phyloP scores from a whole-genome alignment of 2,329 filamentous ascomycete genomes.

The Chaetomium olivaceum region DNA sequence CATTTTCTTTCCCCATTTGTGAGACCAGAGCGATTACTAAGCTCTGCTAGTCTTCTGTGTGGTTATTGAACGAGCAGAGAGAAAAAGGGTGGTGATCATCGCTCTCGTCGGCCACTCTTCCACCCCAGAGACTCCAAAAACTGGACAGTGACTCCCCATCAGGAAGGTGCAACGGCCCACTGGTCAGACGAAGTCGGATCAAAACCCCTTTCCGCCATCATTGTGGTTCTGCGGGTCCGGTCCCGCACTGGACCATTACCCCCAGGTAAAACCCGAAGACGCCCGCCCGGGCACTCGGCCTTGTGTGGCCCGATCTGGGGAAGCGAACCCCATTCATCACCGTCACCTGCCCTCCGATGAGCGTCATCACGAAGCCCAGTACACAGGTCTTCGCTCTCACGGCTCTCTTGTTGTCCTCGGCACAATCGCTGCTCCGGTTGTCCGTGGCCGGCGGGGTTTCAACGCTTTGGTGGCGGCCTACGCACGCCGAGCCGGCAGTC shows the following conservation, averaged over 20 bases:
- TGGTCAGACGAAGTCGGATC: slow-evolving; percentile 7
- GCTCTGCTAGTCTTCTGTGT: neutral
- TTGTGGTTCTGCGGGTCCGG: neutral
- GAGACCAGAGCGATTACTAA: neutral
- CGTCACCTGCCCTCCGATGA: neutral
- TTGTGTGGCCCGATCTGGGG: slow-evolving; percentile 4
- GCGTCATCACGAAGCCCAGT: neutral
- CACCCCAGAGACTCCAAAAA: neutral
- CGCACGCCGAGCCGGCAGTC: slow-evolving; percentile 30
- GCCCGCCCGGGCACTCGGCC: neutral
- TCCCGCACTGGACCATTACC: neutral
- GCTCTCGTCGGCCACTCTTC: neutral
- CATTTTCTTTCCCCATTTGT: neutral
- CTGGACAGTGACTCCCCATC: neutral
- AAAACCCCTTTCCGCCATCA: neutral
- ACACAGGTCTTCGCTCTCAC: neutral
- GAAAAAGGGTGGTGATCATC: neutral
- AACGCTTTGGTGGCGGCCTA: neutral
- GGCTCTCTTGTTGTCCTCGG: neutral
- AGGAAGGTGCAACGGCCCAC: slow-evolving; percentile 9
- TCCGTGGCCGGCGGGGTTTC: slow-evolving; percentile 4
- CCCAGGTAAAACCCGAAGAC: neutral
- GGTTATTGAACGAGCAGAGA: neutral
- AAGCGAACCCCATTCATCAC: neutral
- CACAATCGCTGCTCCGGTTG: slow-evolving; percentile 12